phyloP scores from a whole-genome alignment of 768 basidiomycete species.

The Cystofilobasidium bisporidii region DNA sequence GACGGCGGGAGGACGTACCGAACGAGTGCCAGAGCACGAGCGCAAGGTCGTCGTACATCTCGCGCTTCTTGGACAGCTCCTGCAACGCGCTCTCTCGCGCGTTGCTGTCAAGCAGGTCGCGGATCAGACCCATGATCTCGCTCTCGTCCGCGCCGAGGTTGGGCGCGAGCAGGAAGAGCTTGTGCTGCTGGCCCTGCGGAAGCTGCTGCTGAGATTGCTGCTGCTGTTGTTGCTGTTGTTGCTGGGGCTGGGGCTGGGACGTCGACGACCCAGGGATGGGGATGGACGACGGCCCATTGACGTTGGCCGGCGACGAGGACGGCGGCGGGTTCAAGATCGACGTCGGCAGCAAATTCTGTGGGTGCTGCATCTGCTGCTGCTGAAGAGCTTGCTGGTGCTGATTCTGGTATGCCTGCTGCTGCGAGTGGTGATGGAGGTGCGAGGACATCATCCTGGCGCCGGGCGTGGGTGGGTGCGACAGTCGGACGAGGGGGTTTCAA shows the following conservation, averaged over 20 bases:
- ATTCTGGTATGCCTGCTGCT: neutral
- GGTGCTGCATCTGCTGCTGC: slow-evolving; percentile 21
- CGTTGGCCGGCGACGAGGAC: slow-evolving; percentile 13
- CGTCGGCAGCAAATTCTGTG: slow-evolving; percentile 16
- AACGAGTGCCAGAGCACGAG: slow-evolving; percentile 98
- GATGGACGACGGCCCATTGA: slow-evolving; percentile 27
- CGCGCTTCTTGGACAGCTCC: slow-evolving; percentile 95
- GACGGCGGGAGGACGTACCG: slow-evolving; percentile 47
- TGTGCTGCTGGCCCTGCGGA: slow-evolving; percentile 24
- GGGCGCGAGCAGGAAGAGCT: slow-evolving; percentile 36
- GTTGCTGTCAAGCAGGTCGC: slow-evolving; percentile 43
- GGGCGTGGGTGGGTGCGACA: too few relatives aligned
- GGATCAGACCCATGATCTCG: slow-evolving; percentile 84
- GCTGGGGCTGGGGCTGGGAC: neutral
- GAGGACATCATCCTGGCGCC: slow-evolving; percentile 3
- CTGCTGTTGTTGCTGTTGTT: neutral
- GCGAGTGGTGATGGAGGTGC: slow-evolving; percentile 11
- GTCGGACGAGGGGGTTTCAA: too few relatives aligned
- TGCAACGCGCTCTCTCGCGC: slow-evolving; percentile 82
- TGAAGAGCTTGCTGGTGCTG: slow-evolving; percentile 28
- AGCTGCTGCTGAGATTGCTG: neutral
- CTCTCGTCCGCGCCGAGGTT: slow-evolving; percentile 47
- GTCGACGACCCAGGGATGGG: slow-evolving; percentile 23
- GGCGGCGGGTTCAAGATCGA: slow-evolving; percentile 25
- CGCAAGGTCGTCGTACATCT: slow-evolving; percentile 97